A percentile compares a stretch with the other conserved stretches of the same genome.
phyloP scores from a whole-genome alignment of 2,329 filamentous ascomycete species.

The Penicillium sp. region DNA sequence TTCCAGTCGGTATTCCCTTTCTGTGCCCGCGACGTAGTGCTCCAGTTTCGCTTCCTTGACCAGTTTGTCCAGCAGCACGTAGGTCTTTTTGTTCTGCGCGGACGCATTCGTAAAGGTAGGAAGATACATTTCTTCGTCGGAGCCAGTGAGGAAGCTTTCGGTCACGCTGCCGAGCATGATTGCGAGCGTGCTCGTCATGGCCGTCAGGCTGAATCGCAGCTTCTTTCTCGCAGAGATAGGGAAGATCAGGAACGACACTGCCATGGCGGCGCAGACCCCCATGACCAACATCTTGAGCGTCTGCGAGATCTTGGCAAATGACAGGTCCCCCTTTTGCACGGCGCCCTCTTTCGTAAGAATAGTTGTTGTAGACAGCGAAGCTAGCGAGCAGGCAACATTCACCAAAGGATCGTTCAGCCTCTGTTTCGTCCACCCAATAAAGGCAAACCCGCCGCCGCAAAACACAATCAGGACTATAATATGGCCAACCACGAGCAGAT shows the following conservation, averaged over 20 bases:
- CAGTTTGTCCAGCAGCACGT: conserved; percentile 69
- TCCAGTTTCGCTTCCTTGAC: conserved; percentile 84
- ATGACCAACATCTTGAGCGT: conserved; percentile 80
- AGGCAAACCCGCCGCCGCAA: conserved; percentile 78
- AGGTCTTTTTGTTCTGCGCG: conserved; percentile 62
- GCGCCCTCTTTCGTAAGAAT: conserved; percentile 88
- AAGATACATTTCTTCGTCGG: conserved; percentile 70
- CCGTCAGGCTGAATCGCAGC: conserved; percentile 69
- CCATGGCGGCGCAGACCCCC: conserved; percentile 67
- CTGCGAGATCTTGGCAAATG: conserved; percentile 74
- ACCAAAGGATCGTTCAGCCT: conserved; percentile 72
- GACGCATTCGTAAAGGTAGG: conserved; percentile 61
- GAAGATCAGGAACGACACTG: conserved; percentile 73
- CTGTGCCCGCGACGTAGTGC: conserved; percentile 76
- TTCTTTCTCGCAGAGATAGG: conserved; percentile 71
- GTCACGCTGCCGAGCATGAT: conserved; percentile 80
- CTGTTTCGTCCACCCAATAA: conserved; percentile 85
- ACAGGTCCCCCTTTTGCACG: conserved; percentile 77
- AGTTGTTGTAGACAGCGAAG: conserved; percentile 84
- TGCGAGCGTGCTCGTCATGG: conserved; percentile 69
- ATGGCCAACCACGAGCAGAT: conserved; percentile 69
- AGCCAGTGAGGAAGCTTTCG: conserved; percentile 75
- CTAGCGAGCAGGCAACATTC: conserved; percentile 78
- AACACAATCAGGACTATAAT: conserved; percentile 76
- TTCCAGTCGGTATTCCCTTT: conserved; percentile 74